Percentiles rank a stretch among this genome's conserved stretches.
These are phyloP conservation scores for Ustilago shanxiensis DNA, from an alignment of 1,284 basidiomycete species.

Conservation along the genomic window DNA sequence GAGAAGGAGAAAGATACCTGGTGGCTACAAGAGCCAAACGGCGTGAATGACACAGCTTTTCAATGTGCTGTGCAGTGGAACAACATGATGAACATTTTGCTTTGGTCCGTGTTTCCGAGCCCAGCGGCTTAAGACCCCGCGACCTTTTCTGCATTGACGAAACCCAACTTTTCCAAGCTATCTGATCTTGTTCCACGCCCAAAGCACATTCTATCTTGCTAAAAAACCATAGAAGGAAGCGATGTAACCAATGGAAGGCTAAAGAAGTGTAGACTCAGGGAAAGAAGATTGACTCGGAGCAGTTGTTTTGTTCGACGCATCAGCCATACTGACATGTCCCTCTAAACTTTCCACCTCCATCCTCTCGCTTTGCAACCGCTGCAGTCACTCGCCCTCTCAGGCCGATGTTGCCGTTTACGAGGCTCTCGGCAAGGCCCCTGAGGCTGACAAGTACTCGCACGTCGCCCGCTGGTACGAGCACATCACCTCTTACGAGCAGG, in stretches of 20 bases:
- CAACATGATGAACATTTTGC: constrained; percentile 64
- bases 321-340: constrained; percentile 26
- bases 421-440: constrained; percentile 77
- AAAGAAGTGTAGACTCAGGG: constrained; percentile 6
- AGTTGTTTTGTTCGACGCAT: not conserved
- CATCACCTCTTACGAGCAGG: constrained; percentile 67
- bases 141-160: constrained; percentile 69
- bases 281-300: not conserved
- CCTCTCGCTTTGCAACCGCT: not conserved
- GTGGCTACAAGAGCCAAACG: not conserved
- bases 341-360: constrained; percentile 4
- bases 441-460: constrained; percentile 77
- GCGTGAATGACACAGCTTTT: too few relatives aligned
- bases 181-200: constrained; percentile 55
- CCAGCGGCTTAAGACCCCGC: constrained; percentile 71
- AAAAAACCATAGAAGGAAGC: not conserved
- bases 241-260: too few relatives aligned
- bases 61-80: constrained; percentile 20
- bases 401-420: constrained; percentile 96
- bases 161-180: constrained; percentile 64
- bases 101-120: constrained; percentile 71
- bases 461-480: constrained; percentile 88
- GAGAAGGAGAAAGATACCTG: not conserved
- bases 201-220: not conserved
- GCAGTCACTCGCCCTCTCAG: constrained; percentile 92